Base-by-base conservation (phyloP, 2,329 filamentous ascomycete genomes). In the Calonectria henricotiae region DNA sequence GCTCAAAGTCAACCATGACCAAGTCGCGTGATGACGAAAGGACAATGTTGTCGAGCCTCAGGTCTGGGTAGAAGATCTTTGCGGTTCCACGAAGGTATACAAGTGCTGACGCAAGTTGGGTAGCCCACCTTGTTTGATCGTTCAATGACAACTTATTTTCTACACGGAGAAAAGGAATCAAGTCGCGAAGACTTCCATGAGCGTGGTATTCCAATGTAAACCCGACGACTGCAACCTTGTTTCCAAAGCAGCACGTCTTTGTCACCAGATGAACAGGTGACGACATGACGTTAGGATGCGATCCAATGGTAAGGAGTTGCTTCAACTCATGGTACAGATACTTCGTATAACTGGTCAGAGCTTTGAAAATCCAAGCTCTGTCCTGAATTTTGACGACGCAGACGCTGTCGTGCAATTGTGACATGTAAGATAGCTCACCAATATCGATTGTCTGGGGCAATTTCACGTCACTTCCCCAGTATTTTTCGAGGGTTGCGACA, bases 311-410 rank as follows among this genome's bases (percentile, higher is more conserved):
- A 64, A 90, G 85, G 2, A 91, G 84, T 27, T 86, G 85, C 65
- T 86, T 86, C 20, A 91, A 82, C 78, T 91, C 89, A 73, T 90
- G 88, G 76, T 91, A 91, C 43, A 91, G 82, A 75, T 88, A 91
- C 75, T 90, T 90, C 70, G 87, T 84, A 72, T 85, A 86, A 79
- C 87, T 88, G 2, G 86, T 87, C 47, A 90, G 78, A 3, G 88
- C 87, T 77, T 91, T 91, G 79, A 91, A 85, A 67, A 90, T 86
- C 82, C 85, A 87, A 2, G 83, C 78, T 58, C 80, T 75, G 7
- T 79, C 81, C 23, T 80, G 73, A 46, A 87, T 82, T 37, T 81
- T 80, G 51, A 90, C 88, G 15, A 90, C 80, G 67, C 87, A 89
- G 51, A 91, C 86, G 70, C 88, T 90, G 75, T 91, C 89, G 72